Evolutionary conservation across 2,329 filamentous ascomycete genomes (phyloP).

Genomic region (Epichloe festucae): DNA sequence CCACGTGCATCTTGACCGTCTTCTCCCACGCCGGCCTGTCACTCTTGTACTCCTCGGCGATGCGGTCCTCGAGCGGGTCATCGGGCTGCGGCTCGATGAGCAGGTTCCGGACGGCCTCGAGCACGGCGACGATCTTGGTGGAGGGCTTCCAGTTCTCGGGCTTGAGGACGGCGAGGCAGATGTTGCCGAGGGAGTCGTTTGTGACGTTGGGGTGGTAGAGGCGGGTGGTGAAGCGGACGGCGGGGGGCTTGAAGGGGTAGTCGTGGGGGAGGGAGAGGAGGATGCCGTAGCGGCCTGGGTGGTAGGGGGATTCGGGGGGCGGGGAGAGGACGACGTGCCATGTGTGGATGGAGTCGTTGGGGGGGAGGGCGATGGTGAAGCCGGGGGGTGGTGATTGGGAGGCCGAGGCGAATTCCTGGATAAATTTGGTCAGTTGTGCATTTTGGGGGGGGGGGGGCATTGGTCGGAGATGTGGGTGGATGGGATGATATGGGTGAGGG

Average conservation of each 20-base stretch:
- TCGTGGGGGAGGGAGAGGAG: slow-evolving; percentile 59
- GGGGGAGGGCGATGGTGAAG: slow-evolving; percentile 33
- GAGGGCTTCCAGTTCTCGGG: slow-evolving; percentile 86
- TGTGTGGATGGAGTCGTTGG: slow-evolving; percentile 34
- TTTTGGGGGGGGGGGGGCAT: not conserved
- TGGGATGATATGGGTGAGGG: not conserved
- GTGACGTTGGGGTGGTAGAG: slow-evolving; percentile 94
- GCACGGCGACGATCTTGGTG: slow-evolving; percentile 60
- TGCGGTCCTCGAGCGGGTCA: slow-evolving; percentile 75
- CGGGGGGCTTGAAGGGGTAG: slow-evolving; percentile 84
- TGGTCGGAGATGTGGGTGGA: no score
- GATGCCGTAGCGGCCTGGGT: slow-evolving; percentile 62
- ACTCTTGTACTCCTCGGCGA: slow-evolving; percentile 71
- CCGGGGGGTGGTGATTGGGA: slow-evolving; percentile 31
- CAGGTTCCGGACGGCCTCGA: slow-evolving; percentile 63
- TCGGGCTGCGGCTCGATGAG: slow-evolving; percentile 74
- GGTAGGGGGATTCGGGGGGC: slow-evolving; percentile 33
- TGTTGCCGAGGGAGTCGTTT: slow-evolving; percentile 71
- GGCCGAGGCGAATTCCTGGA: slow-evolving; percentile 42
- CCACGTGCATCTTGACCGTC: slow-evolving; percentile 60
- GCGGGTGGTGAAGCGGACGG: slow-evolving; percentile 69
- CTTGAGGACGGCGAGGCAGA: slow-evolving; percentile 77
- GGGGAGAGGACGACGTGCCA: slow-evolving; percentile 39
- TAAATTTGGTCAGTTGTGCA: not conserved
- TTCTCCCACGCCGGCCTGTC: slow-evolving; percentile 59